Base-by-base conservation (phyloP, 2,329 filamentous ascomycete species). In the Aspergillus niger region DNA sequence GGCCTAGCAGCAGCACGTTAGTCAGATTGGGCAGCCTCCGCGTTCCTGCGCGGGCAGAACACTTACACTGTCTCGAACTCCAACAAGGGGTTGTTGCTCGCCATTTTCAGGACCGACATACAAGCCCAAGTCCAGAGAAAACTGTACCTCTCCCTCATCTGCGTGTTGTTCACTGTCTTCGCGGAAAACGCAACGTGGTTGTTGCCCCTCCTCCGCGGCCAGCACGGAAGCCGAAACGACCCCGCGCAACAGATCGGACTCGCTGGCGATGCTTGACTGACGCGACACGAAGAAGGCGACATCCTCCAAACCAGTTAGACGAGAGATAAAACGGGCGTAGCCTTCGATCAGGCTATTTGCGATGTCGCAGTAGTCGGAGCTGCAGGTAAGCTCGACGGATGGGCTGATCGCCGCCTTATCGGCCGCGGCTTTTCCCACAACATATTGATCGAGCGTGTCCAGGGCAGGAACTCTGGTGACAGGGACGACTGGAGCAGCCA, bases 401-500 rank as follows among this genome's bases (percentile, higher is more conserved):
- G 62, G 52, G 47, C 61, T 64, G 20, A 47, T 54, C n/a, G 50
- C 61, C 32, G 61, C 48, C 7, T 43, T 8, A 51, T 47, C 39
- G 2, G 41, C 58, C 8, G 49, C 30, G 44, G 55, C 13, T 10
- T 41, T 56, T n/a, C 65, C 58, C 13, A 65, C 59, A 13, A 55
- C 64, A 62, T 71, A 70, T 22, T 58, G 65, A 56, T 72, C 69
- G 55, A 67, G 56, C 3, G 68, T 69, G 49, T 72, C 66, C 53
- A 72, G 57, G 8, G 67, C 63, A 36, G 70, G 70, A 36, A 72
- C 57, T 53, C 68, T 72, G 24, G 70, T 71, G 15, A 68, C 55
- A 1, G 69, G 69, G 15, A 66, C 36, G 41, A 58, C 28, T n/a
- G 65, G 61, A 47, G 43, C 10, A 43, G 32, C 11, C 20, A 55